Percentiles rank a stretch among this genome's conserved stretches.
Evolutionary conservation across 192 early-diverging fungal species (phyloP).

Genomic region (Linnemannia zychae): DNA sequence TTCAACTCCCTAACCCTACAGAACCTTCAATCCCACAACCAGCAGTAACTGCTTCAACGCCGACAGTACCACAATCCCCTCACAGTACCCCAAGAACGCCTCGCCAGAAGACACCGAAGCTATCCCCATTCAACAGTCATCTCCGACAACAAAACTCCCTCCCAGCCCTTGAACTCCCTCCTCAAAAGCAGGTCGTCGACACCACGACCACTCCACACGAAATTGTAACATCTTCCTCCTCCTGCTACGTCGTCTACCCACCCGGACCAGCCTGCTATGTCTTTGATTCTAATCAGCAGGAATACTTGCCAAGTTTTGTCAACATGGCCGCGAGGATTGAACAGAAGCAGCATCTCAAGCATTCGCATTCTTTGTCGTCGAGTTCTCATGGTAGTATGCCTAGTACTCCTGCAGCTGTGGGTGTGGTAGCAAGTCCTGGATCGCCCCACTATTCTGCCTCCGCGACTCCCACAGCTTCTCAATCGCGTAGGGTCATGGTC

Average conservation of each 20-base stretch:
- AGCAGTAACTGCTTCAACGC: not conserved
- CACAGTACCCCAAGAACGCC: not conserved
- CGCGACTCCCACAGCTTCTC: not conserved
- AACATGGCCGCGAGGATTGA: constrained; percentile 37
- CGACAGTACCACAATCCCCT: not conserved
- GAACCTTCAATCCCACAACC: not conserved
- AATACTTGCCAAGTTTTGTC: constrained; percentile 35
- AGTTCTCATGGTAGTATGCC: not conserved
- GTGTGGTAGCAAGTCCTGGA: not conserved
- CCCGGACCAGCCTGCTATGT: constrained; percentile 34
- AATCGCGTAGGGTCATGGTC: not conserved
- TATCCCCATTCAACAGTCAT: not conserved
- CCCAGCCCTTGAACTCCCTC: not conserved
- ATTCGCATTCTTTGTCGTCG: not conserved
- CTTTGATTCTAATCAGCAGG: constrained; percentile 31
- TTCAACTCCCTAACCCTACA: not conserved
- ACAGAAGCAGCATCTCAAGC: constrained; percentile 3
- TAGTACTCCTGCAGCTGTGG: not conserved
- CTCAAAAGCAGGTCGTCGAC: not conserved
- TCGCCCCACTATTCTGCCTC: not conserved
- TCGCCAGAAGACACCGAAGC: not conserved
- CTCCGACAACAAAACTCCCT: not conserved
- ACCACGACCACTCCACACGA: not conserved
- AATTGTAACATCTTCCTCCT: not conserved
- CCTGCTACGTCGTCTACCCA: constrained; percentile 17